Percentiles rank a stretch among this genome's conserved stretches.
phyloP scores from a whole-genome alignment of 306 rosid genomes.

The Cercis canadensis region DNA sequence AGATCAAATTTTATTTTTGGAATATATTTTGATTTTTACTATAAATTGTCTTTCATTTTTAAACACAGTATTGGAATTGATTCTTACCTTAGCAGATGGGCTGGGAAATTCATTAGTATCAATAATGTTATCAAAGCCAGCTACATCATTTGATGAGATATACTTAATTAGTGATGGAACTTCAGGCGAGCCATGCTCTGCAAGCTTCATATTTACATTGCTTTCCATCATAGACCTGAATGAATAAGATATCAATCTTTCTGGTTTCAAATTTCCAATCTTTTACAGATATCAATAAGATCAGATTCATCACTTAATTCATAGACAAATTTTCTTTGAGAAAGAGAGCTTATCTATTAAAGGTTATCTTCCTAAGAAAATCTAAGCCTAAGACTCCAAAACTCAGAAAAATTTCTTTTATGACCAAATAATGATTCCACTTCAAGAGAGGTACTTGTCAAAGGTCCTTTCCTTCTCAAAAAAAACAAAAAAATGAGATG shows the following conservation, averaged over 20 bases:
- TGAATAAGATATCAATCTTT: neutral
- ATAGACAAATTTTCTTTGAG: neutral
- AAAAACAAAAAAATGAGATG: neutral
- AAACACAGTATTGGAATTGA: neutral
- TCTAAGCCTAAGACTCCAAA: neutral
- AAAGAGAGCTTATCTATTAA: too few species aligned
- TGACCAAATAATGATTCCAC: neutral
- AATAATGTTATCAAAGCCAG: conserved; percentile 56
- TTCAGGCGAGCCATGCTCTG: conserved; percentile 38
- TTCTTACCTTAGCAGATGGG: conserved; percentile 53
- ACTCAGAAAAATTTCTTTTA: too few species aligned
- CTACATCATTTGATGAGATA: conserved; percentile 57
- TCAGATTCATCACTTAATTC: conserved; percentile 19
- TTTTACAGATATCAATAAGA: neutral
- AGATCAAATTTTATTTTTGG: too few species aligned
- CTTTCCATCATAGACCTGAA: conserved; percentile 54
- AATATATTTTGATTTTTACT: too few species aligned
- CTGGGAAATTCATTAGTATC: conserved; percentile 33
- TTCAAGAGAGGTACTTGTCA: conserved; percentile 15
- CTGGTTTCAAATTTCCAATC: neutral
- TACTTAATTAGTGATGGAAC: conserved; percentile 62
- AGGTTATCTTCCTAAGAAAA: too few species aligned
- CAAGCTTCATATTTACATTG: conserved; percentile 26
- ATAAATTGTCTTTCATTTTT: neutral
- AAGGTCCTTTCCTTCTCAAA: neutral